Evolutionary conservation across 2,329 filamentous ascomycete species (phyloP), one percentile per base, ranked within the genome.

Genomic region (Neofusicoccum cordaticola): DNA sequence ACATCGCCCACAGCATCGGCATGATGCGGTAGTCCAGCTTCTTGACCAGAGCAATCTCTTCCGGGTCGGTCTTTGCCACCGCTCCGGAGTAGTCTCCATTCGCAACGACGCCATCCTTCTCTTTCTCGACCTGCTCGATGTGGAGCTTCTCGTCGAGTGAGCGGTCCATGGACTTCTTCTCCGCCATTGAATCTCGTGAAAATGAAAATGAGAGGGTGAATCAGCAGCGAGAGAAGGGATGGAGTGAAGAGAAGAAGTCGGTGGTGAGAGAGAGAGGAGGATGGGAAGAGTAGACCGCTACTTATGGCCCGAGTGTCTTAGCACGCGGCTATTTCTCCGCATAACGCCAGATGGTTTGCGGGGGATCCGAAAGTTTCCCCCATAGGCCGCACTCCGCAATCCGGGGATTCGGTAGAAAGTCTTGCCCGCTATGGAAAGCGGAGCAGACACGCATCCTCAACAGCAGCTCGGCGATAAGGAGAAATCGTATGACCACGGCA

Each of bases 1-100:
- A 81, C 72, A 81, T 79, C 4, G 73, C 68, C 64, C 75, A 78
- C 7, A 80, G 67, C 58, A 75, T 78, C 2, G 80, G 80, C 69
- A 74, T 71, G 34, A 74, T 71, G 68, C 70, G 70, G 35, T 68
- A 62, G 48, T 75, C 72, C 3, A 75, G 66, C 65, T 74, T 74
- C 68, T 70, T 70, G 47, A 76, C 72, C 15, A 76, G 67, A 1
- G 71, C 72, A 35, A 75, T 75, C 57, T 74, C 74, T 50, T 67
- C 67, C 8, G 73, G 74, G 35, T 75, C 73, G 17, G 71, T 75
- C 68, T 75, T 75, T 60, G 69, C 73, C 45, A 73, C 68, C 19
- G 73, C 72, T 65, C 74, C 72, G 15, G 71, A 74, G 61, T 75
- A 73, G 66, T 75, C 74, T 45, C 71, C 67, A 68, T 74, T 75